Base-by-base conservation (phyloP, 1,139 yeast genomes). In the Torulaspora pretoriensis region DNA sequence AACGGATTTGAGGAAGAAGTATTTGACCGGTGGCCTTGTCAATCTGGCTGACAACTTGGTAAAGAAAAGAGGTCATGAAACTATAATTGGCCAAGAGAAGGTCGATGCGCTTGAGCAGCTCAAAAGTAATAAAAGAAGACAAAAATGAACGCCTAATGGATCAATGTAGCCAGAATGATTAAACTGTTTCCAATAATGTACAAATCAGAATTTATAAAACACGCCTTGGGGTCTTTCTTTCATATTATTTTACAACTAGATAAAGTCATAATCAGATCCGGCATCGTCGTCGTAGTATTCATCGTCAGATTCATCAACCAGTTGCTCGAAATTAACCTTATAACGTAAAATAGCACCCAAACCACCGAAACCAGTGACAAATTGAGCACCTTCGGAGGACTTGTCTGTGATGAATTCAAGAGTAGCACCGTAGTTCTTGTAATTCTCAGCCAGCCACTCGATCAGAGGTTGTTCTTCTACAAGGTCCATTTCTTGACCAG, bases 401-500 rank as follows among this genome's bases (percentile, higher is more conserved):
- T 87, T 83, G 72, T 92, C 98, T 42, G 97, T 86, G 57, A 92
- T 96, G 61, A 92, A 92, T 71, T 92, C 98, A 59, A 92, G 77
- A 52, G 84, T 81, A 45, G 98, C 96, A 77, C 98, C 98, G 61
- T 78, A 92, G 58, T 77, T 85, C 67, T 83, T 86, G 72, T 92
- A 92, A 70, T 88, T 87, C 71, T 90, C 98, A 38, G 98, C 97
- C 54, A 92, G 76, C 98, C 98, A 92, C 71, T 92, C 98, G 57
- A 92, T 77, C 63, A 92, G 76, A 36, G 87, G 78, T 69, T 81
- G 83, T 67, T 90, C 97, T 51, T 80, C 80, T 33, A 83, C 77
- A 46, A 83, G 72, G 67, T 90, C 97, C 82, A 90, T 83, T 66
- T 90, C 97, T 40, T 79, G 74, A 43, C 97, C 97, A 26, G 95